phyloP scores from a whole-genome alignment of 2,329 filamentous ascomycete species.

The Zalaria sp. region DNA sequence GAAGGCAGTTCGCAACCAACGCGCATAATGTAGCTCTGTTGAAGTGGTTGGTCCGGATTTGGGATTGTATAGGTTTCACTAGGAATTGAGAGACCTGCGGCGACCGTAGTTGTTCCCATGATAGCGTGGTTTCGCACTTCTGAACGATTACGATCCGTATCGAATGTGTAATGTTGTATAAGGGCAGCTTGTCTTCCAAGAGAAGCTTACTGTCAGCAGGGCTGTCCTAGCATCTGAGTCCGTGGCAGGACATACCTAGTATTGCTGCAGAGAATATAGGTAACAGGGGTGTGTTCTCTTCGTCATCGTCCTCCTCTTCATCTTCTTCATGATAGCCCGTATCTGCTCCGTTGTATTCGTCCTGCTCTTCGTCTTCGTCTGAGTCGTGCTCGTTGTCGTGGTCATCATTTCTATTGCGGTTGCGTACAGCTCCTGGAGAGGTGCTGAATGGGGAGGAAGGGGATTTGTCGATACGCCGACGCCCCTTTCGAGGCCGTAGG shows the following conservation, averaged over 20 bases:
- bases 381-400: not conserved
- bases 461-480: constrained; percentile 12
- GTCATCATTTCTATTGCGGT: constrained; percentile 12
- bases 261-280: constrained; percentile 71
- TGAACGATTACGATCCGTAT: constrained; percentile 74
- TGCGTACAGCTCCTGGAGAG: constrained; percentile 13
- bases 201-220: not conserved
- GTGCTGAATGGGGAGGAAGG: constrained; percentile 7
- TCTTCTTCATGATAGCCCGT: constrained; percentile 25
- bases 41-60: constrained; percentile 71
- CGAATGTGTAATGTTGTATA: constrained; percentile 82
- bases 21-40: constrained; percentile 78
- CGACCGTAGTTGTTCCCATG: constrained; percentile 92
- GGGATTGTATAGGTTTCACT: constrained; percentile 86
- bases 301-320: constrained; percentile 27
- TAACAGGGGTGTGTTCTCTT: constrained; percentile 40
- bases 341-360: constrained; percentile 22
- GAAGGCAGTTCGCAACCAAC: constrained; percentile 82
- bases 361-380: constrained; percentile 3
- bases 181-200: constrained; percentile 59
- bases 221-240: not conserved
- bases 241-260: constrained; percentile 43
- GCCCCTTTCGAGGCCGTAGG: constrained; percentile 18
- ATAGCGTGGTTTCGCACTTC: constrained; percentile 79
- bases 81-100: constrained; percentile 93